phyloP scores from a whole-genome alignment of 1,284 basidiomycete species.

The Tilletiaria anomala region DNA sequence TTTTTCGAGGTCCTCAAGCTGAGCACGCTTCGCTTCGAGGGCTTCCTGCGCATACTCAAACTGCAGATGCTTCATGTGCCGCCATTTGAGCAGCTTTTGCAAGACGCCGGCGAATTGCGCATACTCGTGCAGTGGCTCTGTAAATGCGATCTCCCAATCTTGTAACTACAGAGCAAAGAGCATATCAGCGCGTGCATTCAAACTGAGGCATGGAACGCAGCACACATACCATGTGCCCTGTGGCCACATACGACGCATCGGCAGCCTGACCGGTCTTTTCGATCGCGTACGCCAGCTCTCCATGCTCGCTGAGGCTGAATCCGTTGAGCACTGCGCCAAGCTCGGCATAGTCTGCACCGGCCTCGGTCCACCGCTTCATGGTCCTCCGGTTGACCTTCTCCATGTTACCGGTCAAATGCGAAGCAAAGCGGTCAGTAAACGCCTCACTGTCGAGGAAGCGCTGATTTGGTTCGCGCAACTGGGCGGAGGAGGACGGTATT shows the following conservation, averaged over 20 bases:
- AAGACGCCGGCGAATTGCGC: constrained; percentile 87
- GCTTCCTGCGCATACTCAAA: constrained; percentile 90
- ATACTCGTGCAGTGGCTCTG: constrained; percentile 91
- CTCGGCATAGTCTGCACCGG: constrained; percentile 79
- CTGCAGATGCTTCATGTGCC: constrained; percentile 96
- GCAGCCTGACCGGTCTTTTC: constrained; percentile 90
- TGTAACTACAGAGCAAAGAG: constrained; percentile 51
- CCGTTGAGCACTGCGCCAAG: constrained; percentile 90
- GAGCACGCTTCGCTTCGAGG: constrained; percentile 70
- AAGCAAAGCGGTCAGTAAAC: constrained; percentile 90
- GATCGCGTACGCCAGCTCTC: constrained; percentile 58
- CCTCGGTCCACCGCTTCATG: constrained; percentile 86
- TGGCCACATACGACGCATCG: constrained; percentile 83
- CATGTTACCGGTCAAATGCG: constrained; percentile 76
- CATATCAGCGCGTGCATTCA: not conserved
- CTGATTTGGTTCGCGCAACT: constrained; percentile 22
- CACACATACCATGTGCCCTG: constrained; percentile 43
- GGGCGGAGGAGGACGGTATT: constrained; percentile 46
- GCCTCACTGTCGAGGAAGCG: constrained; percentile 89
- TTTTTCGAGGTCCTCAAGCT: constrained; percentile 77
- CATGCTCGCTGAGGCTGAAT: constrained; percentile 73
- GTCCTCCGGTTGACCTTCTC: constrained; percentile 86
- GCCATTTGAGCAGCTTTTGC: constrained; percentile 78
- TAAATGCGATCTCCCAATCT: constrained; percentile 56
- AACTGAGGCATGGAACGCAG: not conserved